These are phyloP conservation scores for Cryptosporidium viatorum DNA, from an alignment of 169 alveolate genomes.

Conservation along the genomic window DNA sequence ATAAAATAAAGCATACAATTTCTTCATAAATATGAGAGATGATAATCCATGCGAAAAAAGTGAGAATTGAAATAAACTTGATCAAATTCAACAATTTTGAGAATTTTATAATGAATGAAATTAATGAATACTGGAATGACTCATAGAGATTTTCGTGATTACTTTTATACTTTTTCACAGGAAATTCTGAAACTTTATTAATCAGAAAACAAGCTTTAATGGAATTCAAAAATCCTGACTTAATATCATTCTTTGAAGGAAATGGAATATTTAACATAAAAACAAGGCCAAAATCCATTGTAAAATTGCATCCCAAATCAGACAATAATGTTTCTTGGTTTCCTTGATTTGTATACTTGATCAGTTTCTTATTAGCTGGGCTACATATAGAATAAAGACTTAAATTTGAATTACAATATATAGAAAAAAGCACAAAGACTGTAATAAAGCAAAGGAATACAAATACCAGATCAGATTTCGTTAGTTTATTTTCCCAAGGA, in stretches of 20 bases:
- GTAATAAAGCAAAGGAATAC: conserved; percentile 17
- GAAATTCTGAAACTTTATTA: conserved; percentile 23
- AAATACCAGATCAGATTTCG: conserved; percentile 27
- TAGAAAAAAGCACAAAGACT: not conserved
- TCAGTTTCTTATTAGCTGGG: not conserved
- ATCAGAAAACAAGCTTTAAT: conserved; percentile 38
- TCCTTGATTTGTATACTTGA: not conserved
- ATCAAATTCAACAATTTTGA: not conserved
- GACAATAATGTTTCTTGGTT: not conserved
- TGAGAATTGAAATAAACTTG: not conserved
- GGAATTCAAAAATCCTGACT: conserved; percentile 26
- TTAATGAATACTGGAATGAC: not conserved
- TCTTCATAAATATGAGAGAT: conserved; percentile 36
- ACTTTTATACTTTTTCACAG: not conserved
- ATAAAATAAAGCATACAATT: conserved; percentile 1
- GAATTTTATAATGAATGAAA: conserved; percentile 2
- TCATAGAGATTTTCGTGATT: conserved; percentile 24
- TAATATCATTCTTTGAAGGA: conserved; percentile 13
- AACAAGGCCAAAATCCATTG: conserved; percentile 48
- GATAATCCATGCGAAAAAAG: not conserved
- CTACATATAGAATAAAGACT: not conserved
- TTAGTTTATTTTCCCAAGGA: conserved; percentile 53
- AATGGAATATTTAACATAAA: conserved; percentile 32
- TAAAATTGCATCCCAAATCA: conserved; percentile 27
- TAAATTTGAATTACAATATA: conserved; percentile 32